Conservation (phyloP, 352 stramenopile species). For the Phytophthora capsici region DNA sequence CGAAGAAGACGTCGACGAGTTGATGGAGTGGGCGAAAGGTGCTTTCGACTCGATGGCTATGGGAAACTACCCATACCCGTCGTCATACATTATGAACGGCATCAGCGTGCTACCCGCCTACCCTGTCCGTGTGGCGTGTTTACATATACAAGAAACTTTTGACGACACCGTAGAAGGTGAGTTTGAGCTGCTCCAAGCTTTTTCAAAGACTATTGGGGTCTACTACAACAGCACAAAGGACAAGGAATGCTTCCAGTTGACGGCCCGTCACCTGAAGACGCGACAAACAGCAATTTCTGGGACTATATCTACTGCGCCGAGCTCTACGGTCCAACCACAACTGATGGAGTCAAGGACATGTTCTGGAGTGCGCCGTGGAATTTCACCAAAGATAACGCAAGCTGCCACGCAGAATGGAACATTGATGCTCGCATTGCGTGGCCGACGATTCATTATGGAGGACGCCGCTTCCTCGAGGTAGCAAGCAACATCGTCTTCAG, state of each 20-base stretch:
- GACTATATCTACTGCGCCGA: constrained; percentile 74
- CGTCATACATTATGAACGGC: constrained; percentile 92
- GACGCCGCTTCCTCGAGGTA: constrained; percentile 52
- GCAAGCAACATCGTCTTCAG: constrained; percentile 95
- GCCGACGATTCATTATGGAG: constrained; percentile 73
- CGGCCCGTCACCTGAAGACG: constrained; percentile 43
- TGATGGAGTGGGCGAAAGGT: constrained; percentile 73
- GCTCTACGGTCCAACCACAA: constrained; percentile 50
- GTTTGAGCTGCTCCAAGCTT: constrained; percentile 26
- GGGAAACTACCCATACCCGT: constrained; percentile 96
- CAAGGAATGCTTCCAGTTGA: constrained; percentile 55
- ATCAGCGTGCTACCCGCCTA: constrained; percentile 84
- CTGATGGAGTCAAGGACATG: constrained; percentile 80
- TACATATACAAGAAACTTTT: constrained; percentile 40
- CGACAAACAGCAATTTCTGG: constrained; percentile 50
- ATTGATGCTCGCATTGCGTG: constrained; percentile 64
- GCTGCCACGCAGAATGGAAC: constrained; percentile 65
- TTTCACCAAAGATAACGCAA: constrained; percentile 53
- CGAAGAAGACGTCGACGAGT: constrained; percentile 46
- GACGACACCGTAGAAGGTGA: constrained; percentile 29
- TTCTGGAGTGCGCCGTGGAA: constrained; percentile 82
- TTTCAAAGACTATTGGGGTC: constrained; percentile 64
- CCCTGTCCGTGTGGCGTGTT: constrained; percentile 88
- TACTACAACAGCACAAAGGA: constrained; percentile 77
- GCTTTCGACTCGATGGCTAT: constrained; percentile 95